phyloP scores from a whole-genome alignment of 2,329 filamentous ascomycete species.

The Thelonectria rubi region DNA sequence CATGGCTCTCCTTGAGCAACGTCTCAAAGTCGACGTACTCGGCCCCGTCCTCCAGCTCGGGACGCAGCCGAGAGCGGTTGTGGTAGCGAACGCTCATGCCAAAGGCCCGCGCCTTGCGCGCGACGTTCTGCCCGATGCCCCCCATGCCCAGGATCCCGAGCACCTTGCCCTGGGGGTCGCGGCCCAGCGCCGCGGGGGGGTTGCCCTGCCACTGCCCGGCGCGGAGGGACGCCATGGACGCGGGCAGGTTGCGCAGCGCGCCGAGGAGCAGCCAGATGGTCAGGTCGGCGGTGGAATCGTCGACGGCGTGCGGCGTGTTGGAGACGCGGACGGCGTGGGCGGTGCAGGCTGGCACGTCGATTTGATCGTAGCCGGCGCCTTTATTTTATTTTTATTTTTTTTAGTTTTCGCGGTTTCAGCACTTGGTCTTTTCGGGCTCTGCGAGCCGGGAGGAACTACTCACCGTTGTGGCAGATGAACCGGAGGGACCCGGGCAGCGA shows the following conservation, averaged over 20 bases:
- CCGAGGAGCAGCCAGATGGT: constrained; percentile 85
- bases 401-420: not conserved
- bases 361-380: constrained; percentile 88
- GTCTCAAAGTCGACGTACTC: constrained; percentile 79
- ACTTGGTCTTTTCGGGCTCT: no score
- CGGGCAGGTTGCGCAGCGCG: constrained; percentile 77
- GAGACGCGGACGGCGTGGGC: constrained; percentile 73
- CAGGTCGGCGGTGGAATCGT: constrained; percentile 84
- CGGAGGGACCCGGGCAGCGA: constrained; percentile 62
- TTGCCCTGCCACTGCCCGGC: constrained; percentile 73
- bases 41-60: constrained; percentile 65
- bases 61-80: constrained; percentile 70
- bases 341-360: constrained; percentile 78
- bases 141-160: constrained; percentile 88
- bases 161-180: constrained; percentile 81
- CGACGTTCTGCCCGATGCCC: constrained; percentile 81
- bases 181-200: constrained; percentile 67
- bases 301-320: constrained; percentile 82
- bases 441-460: constrained; percentile 22
- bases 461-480: constrained; percentile 70
- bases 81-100: constrained; percentile 80
- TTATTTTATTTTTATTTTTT: not conserved
- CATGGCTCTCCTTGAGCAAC: constrained; percentile 74
- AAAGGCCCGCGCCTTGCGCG: constrained; percentile 77
- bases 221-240: constrained; percentile 71